Evolutionary conservation across 352 stramenopile species (phyloP).

Genomic region (Pythium periplocum): DNA sequence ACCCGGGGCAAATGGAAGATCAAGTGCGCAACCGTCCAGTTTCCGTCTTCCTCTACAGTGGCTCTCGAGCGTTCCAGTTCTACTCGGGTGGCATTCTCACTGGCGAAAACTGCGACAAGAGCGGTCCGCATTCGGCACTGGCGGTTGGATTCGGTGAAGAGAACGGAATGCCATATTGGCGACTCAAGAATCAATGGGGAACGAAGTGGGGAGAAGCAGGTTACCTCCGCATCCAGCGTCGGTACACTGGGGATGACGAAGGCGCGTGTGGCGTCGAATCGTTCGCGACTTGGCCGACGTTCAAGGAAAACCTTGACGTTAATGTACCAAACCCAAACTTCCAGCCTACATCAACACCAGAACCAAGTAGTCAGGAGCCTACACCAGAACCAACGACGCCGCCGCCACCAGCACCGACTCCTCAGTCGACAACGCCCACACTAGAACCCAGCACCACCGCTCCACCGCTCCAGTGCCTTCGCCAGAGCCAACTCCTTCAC

Average conservation of each 20-base stretch:
- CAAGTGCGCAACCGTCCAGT: conserved; percentile 39
- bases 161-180: conserved; percentile 45
- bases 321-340: conserved; percentile 19
- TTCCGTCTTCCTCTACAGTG: conserved; percentile 58
- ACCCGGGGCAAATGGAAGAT: conserved; percentile 36
- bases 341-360: not conserved
- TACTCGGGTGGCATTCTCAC: conserved; percentile 58
- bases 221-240: conserved; percentile 60
- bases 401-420: not conserved
- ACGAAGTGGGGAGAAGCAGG: conserved; percentile 58
- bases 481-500: conserved; percentile 3
- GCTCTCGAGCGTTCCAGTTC: conserved; percentile 55
- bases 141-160: conserved; percentile 57
- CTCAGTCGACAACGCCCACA: not conserved
- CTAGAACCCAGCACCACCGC: not conserved
- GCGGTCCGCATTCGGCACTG: conserved; percentile 47
- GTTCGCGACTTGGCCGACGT: conserved; percentile 49
- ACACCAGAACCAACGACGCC: conserved; percentile 3
- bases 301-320: conserved; percentile 24
- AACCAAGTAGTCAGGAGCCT: not conserved
- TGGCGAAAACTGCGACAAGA: conserved; percentile 49
- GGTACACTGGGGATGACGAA: conserved; percentile 34
- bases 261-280: conserved; percentile 56
- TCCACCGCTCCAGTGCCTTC: not conserved
- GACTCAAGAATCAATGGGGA: conserved; percentile 76